Base-by-base conservation (phyloP, 768 basidiomycete genomes). In the Dendrothele bispora region DNA sequence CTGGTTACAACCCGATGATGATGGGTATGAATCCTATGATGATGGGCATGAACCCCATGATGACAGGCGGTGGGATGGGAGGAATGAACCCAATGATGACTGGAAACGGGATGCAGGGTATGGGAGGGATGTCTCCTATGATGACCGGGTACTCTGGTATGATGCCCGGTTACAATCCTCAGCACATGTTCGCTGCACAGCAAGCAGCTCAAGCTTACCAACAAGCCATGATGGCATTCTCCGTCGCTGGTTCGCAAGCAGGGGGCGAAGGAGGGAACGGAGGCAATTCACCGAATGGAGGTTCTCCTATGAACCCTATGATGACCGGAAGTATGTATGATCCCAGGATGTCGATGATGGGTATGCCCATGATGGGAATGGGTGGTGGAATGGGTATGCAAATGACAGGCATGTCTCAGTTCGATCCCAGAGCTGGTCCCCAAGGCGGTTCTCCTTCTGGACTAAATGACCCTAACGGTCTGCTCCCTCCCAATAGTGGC, bases 181-280 rank as follows among this genome's bases (percentile, higher is more conserved):
- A 89, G 51, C 88, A 90, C 56, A 81, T 91, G 82, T 86, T 88
- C 59, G 90, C 88, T 4, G 90, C 91, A 14, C 88, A 89, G 52
- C 87, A 89, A 6, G 83, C 78, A 1, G 74, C 86, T 28, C 86
- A 90, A 57, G 91, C 91, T 0, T 93, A 92, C 66, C 91, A 91
- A 61, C 88, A 91, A 61, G 88, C 89, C 17, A 91, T 91, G 89
- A 80, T 88, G 75, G 80, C 84, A 15, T 86, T 84, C 58, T 89
- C 88, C 11, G 70, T 74, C 12, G 80, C 82, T n/a, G 89, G 87
- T 26, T 86, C 84, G 3, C 85, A 88, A 52, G 70, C 73, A 32
- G 84, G 81, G n/a, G 86, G 78, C 4, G 78, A 77, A 7, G 79
- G 73, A 50, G 76, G 69, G n/a, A 66, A 61, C 4, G 56, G 62